These are phyloP conservation scores for Fusarium dimerum DNA, from an alignment of 2,329 filamentous ascomycete species.

Conservation along the genomic window DNA sequence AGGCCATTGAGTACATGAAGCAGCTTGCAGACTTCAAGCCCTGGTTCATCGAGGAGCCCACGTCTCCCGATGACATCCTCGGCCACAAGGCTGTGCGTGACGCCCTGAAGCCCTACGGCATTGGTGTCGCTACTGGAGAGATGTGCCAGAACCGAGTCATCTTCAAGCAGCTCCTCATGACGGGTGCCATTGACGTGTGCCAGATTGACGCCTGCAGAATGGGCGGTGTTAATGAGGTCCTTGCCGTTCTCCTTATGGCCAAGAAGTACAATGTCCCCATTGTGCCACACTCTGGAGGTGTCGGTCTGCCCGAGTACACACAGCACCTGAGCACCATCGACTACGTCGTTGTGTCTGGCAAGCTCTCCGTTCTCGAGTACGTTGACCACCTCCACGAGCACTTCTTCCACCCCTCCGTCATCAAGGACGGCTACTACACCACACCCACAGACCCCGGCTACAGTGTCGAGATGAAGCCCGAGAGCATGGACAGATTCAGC, in stretches of 20 bases:
- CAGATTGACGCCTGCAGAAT: slow-evolving; percentile 90
- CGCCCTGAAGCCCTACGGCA: slow-evolving; percentile 71
- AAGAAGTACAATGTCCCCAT: slow-evolving; percentile 78
- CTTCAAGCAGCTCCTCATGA: slow-evolving; percentile 86
- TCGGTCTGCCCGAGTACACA: slow-evolving; percentile 90
- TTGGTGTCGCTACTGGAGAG: slow-evolving; percentile 88
- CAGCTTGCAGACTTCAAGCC: slow-evolving; percentile 80
- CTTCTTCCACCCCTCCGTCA: slow-evolving; percentile 78
- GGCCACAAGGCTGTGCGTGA: slow-evolving; percentile 85
- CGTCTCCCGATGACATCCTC: slow-evolving; percentile 84
- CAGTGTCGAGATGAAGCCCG: slow-evolving; percentile 90
- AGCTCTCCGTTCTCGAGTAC: slow-evolving; percentile 83
- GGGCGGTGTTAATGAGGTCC: slow-evolving; percentile 87
- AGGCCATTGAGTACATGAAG: slow-evolving; percentile 86
- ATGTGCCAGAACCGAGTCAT: slow-evolving; percentile 95
- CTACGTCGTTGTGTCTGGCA: slow-evolving; percentile 82
- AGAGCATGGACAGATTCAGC: slow-evolving; percentile 77
- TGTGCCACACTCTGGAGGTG: slow-evolving; percentile 86
- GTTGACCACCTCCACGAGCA: slow-evolving; percentile 94
- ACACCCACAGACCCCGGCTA: slow-evolving; percentile 84
- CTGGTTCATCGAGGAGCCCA: slow-evolving; percentile 96
- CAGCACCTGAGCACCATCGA: slow-evolving; percentile 92
- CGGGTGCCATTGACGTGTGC: slow-evolving; percentile 81
- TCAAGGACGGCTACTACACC: slow-evolving; percentile 84
- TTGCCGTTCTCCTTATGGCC: slow-evolving; percentile 86